Evolutionary conservation across 257 asterid genomes (phyloP), one percentile per base, ranked within the genome.

Genomic region (Cruciata laevipes): DNA sequence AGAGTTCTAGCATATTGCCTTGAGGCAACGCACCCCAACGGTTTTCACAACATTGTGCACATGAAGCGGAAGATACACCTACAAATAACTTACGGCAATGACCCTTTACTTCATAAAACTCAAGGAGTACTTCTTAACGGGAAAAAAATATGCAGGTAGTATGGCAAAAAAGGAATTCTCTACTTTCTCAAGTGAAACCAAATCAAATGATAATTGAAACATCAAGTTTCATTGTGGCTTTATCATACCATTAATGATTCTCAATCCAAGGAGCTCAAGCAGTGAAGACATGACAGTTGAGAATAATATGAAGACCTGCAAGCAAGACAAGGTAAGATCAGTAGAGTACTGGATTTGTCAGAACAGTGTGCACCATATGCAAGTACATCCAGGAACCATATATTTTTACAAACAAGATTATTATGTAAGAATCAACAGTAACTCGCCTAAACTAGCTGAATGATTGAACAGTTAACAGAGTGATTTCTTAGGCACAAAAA

Each of bases 261-360:
- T 73, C 18, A 77, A 82, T 18, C 83, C 84, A 72, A 88, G 74
- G 77, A 83, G 77, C 83, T 91, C 88, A 56, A 94, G 87, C 62
- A 86, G 73, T 61, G 86, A 63, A 53, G 99, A 87, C 69, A 69
- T 64, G 4, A 74, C 65, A 62, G 85, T 65, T 47, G 99, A 90
- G 82, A 90, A 94, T 82, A 89, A 68, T 83, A 87, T 75, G 82
- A 94, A 94, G 59, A 94, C 88, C 99, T 94, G 93, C 79, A 82
- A 51, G 62, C 25, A 33, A 30, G 20, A 18, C 18, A 6, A 65
- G 17, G 47, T 72, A 31, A 71, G 60, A 27, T 27, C 56, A 12
- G 33, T 37, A 25, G 21, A n/a, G 16, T 21, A 12, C 30, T 10
- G 17, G 4, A 63, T 33, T 67, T 3, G 8, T 13, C 4, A 33